Percentiles rank a stretch among this genome's conserved stretches.
phyloP scores from a whole-genome alignment of 2,329 filamentous ascomycete species.

The Aspergillus sergii region DNA sequence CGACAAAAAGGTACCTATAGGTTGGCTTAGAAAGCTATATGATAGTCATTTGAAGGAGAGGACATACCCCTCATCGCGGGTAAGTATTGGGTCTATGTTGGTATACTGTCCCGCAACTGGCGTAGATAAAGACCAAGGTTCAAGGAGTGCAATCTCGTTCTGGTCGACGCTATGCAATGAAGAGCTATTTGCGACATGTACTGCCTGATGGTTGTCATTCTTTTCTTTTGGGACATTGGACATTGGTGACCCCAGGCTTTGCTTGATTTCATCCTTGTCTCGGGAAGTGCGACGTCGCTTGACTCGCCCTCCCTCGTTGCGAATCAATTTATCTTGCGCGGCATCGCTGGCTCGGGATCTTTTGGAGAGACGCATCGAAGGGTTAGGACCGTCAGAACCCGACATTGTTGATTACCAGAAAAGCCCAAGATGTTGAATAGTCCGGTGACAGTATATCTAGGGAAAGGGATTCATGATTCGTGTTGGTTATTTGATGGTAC shows the following conservation, averaged over 20 bases:
- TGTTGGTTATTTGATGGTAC: background rate
- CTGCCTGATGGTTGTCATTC: background rate
- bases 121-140: slow-evolving; percentile 52
- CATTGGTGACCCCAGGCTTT: slow-evolving; percentile 11
- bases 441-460: background rate
- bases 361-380: slow-evolving; percentile 30
- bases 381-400: slow-evolving; percentile 15
- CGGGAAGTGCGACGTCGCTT: slow-evolving; percentile 37
- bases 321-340: slow-evolving; percentile 24
- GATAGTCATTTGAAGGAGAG: background rate
- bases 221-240: background rate
- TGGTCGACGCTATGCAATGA: slow-evolving; percentile 19
- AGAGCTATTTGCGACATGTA: background rate
- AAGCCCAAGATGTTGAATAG: background rate
- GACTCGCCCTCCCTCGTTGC: slow-evolving; percentile 26
- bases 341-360: slow-evolving; percentile 34
- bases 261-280: slow-evolving; percentile 21
- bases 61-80: slow-evolving; percentile 57
- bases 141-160: slow-evolving; percentile 10
- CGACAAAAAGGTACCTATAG: slow-evolving; percentile 70
- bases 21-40: slow-evolving; percentile 4
- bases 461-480: background rate
- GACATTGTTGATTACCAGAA: slow-evolving; percentile 13
- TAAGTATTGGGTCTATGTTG: slow-evolving; percentile 59
- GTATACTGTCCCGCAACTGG: slow-evolving; percentile 59